A percentile compares a stretch with the other conserved stretches of the same genome.
phyloP scores from a whole-genome alignment of 2,329 filamentous ascomycete genomes.

The Claviceps digitariae region DNA sequence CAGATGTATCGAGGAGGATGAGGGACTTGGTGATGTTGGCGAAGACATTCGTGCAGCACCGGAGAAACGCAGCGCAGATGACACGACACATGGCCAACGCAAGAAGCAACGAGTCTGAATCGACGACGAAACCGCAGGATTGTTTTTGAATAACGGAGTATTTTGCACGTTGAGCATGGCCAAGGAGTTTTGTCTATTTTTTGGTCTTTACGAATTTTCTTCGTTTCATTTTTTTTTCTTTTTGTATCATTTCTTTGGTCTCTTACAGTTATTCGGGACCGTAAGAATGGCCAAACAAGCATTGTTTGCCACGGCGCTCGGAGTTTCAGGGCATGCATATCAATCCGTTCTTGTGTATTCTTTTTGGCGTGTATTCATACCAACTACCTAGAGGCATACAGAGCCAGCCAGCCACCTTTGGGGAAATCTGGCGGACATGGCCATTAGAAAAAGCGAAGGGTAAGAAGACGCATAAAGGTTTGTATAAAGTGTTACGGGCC shows the following conservation, averaged over 20 bases:
- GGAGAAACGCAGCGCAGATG: slow-evolving; percentile 11
- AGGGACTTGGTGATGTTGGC: slow-evolving; percentile 28
- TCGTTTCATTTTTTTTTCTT: neutral
- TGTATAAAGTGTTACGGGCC: neutral
- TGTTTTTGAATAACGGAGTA: neutral
- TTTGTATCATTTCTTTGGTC: neutral
- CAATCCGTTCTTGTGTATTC: too few relatives aligned
- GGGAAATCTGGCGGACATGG: too few relatives aligned
- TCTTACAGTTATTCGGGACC: neutral
- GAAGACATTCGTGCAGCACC: slow-evolving; percentile 12
- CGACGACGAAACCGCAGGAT: neutral
- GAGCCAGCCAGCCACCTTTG: neutral
- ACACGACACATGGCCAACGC: slow-evolving; percentile 7
- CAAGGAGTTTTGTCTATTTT: slow-evolving; percentile 1
- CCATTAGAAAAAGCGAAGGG: neutral
- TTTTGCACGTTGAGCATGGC: neutral
- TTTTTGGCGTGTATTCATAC: too few relatives aligned
- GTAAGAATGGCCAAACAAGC: neutral
- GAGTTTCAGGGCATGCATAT: neutral
- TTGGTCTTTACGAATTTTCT: too few relatives aligned
- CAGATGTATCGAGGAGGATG: slow-evolving; percentile 26
- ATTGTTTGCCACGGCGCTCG: neutral
- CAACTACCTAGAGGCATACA: neutral
- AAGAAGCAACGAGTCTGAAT: slow-evolving; percentile 21
- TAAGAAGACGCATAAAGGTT: neutral